A percentile compares a stretch with the other conserved stretches of the same genome.
phyloP scores from a whole-genome alignment of 2,329 filamentous ascomycete species.

The Aspergillus sp. region DNA sequence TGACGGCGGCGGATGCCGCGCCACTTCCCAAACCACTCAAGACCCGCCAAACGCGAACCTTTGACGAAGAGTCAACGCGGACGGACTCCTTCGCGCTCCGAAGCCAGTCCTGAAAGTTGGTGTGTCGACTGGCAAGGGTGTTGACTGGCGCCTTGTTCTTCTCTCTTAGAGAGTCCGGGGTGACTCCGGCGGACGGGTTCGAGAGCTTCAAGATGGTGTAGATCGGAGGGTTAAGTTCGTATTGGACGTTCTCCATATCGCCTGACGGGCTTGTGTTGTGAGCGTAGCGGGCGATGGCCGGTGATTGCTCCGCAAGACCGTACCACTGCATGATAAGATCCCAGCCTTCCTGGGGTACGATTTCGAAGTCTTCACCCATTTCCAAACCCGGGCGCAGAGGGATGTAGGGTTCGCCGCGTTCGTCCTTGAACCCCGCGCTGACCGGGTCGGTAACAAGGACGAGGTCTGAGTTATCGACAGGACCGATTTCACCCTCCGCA shows the following conservation, averaged over 20 bases:
- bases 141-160: conserved; percentile 62
- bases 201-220: conserved; percentile 82
- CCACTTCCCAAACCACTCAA: conserved; percentile 45
- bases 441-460: conserved; percentile 57
- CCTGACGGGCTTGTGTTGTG: conserved; percentile 69
- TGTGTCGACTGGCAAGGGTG: conserved; percentile 69
- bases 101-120: conserved; percentile 72
- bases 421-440: conserved; percentile 41
- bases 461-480: conserved; percentile 84
- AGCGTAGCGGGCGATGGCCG: conserved; percentile 71
- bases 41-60: conserved; percentile 75
- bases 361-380: conserved; percentile 69
- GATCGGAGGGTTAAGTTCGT: conserved; percentile 80
- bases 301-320: conserved; percentile 67
- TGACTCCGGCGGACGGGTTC: conserved; percentile 55
- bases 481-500: conserved; percentile 66
- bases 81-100: conserved; percentile 68
- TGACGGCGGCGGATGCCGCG: conserved; percentile 44
- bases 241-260: conserved; percentile 68
- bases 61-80: conserved; percentile 67
- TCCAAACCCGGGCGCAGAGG: conserved; percentile 68
- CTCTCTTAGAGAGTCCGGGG: conserved; percentile 61
- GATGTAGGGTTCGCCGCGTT: conserved; percentile 59
- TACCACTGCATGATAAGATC: conserved; percentile 80
- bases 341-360: conserved; percentile 80